phyloP scores from a whole-genome alignment of 176 grass and related monocot genomes.

The Stipa capillata region DNA sequence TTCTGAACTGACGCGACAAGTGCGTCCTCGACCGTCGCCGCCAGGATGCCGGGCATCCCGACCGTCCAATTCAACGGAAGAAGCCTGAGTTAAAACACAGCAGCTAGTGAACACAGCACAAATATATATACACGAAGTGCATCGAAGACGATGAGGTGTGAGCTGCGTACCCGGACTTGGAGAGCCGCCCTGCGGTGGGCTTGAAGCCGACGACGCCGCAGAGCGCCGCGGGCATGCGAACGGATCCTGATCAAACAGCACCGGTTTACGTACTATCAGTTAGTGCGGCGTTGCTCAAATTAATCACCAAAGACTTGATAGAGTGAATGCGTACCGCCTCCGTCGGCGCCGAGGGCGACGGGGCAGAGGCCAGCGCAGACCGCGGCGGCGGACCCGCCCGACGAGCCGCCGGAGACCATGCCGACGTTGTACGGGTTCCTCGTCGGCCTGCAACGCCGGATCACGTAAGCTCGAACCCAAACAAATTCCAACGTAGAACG shows the following conservation, averaged over 20 bases:
- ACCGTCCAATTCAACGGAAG: constrained; percentile 95
- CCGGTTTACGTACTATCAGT: background rate
- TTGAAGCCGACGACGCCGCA: constrained; percentile 94
- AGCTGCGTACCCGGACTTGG: constrained; percentile 65
- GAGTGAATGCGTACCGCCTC: constrained; percentile 34
- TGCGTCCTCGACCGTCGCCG: constrained; percentile 72
- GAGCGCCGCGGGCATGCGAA: constrained; percentile 72
- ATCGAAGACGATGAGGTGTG: no score
- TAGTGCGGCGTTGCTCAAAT: no score
- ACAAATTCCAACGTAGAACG: no score
- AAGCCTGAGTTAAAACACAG: constrained; percentile 37
- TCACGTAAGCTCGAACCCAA: no score
- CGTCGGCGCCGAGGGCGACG: constrained; percentile 86
- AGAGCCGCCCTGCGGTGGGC: constrained; percentile 60
- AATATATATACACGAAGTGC: no score
- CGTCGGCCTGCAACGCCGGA: constrained; percentile 41
- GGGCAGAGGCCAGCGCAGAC: constrained; percentile 80
- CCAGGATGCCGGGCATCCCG: constrained; percentile 81
- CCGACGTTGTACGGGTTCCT: constrained; percentile 60
- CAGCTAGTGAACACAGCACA: no score
- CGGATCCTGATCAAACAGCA: constrained; percentile 37
- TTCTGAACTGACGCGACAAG: constrained; percentile 50
- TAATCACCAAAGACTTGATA: background rate
- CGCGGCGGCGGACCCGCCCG: constrained; percentile 73
- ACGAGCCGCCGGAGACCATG: constrained; percentile 75